A percentile compares a stretch with the other conserved stretches of the same genome.
Conservation (phyloP, 2,329 filamentous ascomycete species). For the Aspergillus persii region DNA sequence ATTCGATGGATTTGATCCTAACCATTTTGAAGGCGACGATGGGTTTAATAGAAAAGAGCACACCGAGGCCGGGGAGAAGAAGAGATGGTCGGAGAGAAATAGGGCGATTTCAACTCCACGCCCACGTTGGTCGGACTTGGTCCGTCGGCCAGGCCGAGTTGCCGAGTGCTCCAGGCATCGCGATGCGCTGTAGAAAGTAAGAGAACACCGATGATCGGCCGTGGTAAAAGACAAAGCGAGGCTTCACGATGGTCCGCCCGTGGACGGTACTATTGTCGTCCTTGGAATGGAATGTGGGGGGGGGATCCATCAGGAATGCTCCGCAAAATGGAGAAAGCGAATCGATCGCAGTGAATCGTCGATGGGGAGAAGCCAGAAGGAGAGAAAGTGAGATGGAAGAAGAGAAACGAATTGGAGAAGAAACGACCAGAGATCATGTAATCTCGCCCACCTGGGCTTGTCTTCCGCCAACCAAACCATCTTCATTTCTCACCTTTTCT, state of each 20-base stretch:
- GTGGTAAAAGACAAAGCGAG: background rate
- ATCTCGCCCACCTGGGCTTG: background rate
- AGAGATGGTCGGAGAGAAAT: background rate
- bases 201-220: background rate
- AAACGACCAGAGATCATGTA: background rate
- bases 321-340: background rate
- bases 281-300: background rate
- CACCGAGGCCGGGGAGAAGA: background rate
- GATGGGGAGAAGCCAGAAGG: background rate
- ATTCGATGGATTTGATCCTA: constrained; percentile 65
- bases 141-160: constrained; percentile 10
- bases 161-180: background rate
- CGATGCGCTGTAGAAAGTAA: background rate
- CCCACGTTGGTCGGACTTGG: constrained; percentile 12
- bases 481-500: background rate
- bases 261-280: too few relatives aligned
- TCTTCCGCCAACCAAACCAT: background rate
- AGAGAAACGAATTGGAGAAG: background rate
- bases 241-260: too few relatives aligned
- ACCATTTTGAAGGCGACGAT: constrained; percentile 47
- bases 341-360: too few relatives aligned
- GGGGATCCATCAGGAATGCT: background rate
- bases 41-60: too few relatives aligned
- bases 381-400: background rate
- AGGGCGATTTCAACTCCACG: background rate